These are phyloP conservation scores for Erysimum cheiranthoides DNA, from an alignment of 345 rosid species.

Conservation along the genomic window DNA sequence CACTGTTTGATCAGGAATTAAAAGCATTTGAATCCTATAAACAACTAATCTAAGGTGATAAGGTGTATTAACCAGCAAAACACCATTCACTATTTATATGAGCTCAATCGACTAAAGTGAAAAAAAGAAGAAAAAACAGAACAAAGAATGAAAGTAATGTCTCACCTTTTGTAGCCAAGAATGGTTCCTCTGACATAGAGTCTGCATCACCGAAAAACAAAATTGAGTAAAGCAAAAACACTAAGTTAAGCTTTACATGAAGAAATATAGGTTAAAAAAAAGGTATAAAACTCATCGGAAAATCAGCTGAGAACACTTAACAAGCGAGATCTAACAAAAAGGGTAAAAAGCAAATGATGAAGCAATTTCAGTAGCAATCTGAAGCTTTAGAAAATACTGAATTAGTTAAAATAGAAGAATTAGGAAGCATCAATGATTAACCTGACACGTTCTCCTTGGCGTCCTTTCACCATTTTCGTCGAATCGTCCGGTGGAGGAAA, in stretches of 20 bases:
- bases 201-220: constrained; percentile 47
- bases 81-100: background rate
- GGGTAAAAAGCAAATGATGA: background rate
- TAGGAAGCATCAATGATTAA: constrained; percentile 5
- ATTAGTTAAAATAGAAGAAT: background rate
- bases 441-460: constrained; percentile 94
- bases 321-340: background rate
- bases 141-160: background rate
- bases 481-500: constrained; percentile 26
- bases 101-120: background rate
- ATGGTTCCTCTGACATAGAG: constrained; percentile 81
- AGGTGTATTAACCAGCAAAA: background rate
- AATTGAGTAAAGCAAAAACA: background rate
- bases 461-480: constrained; percentile 74
- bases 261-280: too few relatives aligned
- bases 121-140: background rate
- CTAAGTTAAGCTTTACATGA: background rate
- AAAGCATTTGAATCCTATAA: background rate
- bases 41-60: background rate
- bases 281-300: background rate
- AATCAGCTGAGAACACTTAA: background rate
- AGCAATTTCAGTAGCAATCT: background rate
- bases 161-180: constrained; percentile 81
- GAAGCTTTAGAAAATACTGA: background rate
- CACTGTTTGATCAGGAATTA: background rate